Percentiles rank a stretch among this genome's conserved stretches.
These are phyloP conservation scores for Lipomyces anomalus DNA, from an alignment of 805 yeast species.

Conservation along the genomic window DNA sequence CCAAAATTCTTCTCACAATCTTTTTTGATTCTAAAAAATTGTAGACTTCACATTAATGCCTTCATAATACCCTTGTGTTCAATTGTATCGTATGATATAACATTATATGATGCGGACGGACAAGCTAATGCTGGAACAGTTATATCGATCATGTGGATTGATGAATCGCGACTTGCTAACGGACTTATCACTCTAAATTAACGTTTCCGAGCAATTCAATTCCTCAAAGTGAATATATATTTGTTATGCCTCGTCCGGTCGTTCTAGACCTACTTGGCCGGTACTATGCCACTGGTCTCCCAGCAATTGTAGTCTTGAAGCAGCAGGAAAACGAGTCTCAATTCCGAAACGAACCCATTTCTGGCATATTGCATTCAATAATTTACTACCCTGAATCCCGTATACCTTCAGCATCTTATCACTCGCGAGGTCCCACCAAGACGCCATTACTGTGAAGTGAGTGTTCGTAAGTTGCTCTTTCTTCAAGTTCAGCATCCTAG, in stretches of 20 bases:
- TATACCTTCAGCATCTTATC: slow-evolving; percentile 48
- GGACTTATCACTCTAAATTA: too few species aligned
- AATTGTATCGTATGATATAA: too few species aligned
- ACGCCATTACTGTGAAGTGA: slow-evolving; percentile 64
- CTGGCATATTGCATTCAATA: slow-evolving; percentile 44
- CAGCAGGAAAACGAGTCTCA: slow-evolving; percentile 60
- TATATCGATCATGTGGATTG: too few species aligned
- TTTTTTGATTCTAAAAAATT: too few species aligned
- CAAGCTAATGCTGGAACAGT: too few species aligned
- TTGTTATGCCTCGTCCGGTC: slow-evolving; percentile 40
- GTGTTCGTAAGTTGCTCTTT: slow-evolving; percentile 49
- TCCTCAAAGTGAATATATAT: neutral
- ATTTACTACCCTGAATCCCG: slow-evolving; percentile 65
- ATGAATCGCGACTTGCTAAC: too few species aligned
- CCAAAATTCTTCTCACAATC: too few species aligned
- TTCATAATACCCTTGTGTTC: too few species aligned
- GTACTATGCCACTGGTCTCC: slow-evolving; percentile 70
- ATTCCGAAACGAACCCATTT: slow-evolving; percentile 51
- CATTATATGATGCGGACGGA: too few species aligned
- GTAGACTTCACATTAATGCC: too few species aligned
- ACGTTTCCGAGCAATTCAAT: neutral
- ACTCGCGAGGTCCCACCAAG: slow-evolving; percentile 92
- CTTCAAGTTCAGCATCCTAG: slow-evolving; percentile 62
- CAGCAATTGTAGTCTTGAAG: slow-evolving; percentile 65
- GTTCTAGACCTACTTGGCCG: slow-evolving; percentile 44